phyloP scores from a whole-genome alignment of 805 yeast species.

The Metschnikowia gelsemii region DNA sequence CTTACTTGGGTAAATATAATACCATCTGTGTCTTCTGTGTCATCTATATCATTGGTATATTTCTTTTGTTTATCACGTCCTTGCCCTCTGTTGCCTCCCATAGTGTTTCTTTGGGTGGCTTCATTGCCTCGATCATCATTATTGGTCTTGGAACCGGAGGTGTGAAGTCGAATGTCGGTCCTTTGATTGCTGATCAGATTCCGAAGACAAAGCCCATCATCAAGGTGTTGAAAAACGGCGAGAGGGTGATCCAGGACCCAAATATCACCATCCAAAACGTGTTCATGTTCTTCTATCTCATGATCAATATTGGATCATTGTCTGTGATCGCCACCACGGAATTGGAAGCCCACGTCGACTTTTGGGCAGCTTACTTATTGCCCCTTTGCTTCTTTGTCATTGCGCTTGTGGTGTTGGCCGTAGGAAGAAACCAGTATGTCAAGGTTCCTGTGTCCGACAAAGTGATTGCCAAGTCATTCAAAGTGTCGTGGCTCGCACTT shows the following conservation, averaged over 20 bases:
- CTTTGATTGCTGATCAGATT: conserved; percentile 60
- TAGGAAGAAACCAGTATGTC: conserved; percentile 57
- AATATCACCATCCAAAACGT: conserved; percentile 69
- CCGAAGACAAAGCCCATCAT: conserved; percentile 42
- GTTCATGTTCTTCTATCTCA: conserved; percentile 72
- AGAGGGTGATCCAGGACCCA: conserved; percentile 53
- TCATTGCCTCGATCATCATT: conserved; percentile 51
- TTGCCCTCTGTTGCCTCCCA: conserved; percentile 54
- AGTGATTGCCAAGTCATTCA: conserved; percentile 55
- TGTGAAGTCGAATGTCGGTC: conserved; percentile 73
- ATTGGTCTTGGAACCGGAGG: conserved; percentile 82
- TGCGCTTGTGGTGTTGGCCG: conserved; percentile 47
- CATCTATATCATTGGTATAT: conserved; percentile 59
- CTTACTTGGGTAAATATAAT: conserved; percentile 68
- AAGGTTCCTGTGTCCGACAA: conserved; percentile 62
- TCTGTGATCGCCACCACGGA: conserved; percentile 77
- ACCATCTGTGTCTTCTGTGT: conserved; percentile 62
- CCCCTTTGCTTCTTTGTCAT: conserved; percentile 61
- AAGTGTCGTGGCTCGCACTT: conserved; percentile 40
- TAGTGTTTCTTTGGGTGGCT: conserved; percentile 62
- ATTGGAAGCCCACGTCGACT: conserved; percentile 62
- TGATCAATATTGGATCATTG: conserved; percentile 74
- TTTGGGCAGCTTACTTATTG: conserved; percentile 72
- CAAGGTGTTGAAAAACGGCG: conserved; percentile 40
- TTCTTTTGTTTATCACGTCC: conserved; percentile 67